Base-by-base conservation (phyloP, 2,329 filamentous ascomycete species). In the Verticillium zaregamsianum region DNA sequence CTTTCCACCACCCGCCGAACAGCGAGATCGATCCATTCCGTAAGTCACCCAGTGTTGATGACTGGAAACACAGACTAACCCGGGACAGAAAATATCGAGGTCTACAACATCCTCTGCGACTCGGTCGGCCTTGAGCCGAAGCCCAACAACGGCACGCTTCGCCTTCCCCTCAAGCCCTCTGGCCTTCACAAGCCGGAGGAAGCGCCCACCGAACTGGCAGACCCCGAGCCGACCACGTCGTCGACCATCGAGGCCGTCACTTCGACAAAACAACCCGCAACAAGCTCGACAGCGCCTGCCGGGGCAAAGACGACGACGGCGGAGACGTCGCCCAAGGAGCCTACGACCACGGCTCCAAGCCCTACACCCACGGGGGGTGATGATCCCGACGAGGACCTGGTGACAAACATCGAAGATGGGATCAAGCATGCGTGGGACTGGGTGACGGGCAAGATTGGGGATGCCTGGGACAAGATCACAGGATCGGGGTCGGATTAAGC, bases 81-180 rank as follows among this genome's bases (percentile, higher is more conserved):
- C 12, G 3, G 6, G 5, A 28, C 68, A 94, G 91, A 97, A 85
- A 98, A 98, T 66, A 93, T 87, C 63, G 91, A 97, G 70, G 90
- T 98, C 9, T 98, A 98, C 77, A 97, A 97, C 70, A 91, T 98
- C 65, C 77, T 98, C 55, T 97, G 94, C 73, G 93, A 97, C 75
- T 93, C 91, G 0, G 77, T 98, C 31, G 88, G 89, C 14, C 79
- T 98, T 62, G 74, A 72, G 3, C 91, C 93, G 0, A 82, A 82
- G 60, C 86, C 91, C 1, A 97, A 97, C 73, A 98, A 98, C 71
- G 94, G 94, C 58, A 97, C 93, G 0, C 77, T 97, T 6, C 82
- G 88, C 12, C 81, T 94, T 14, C 91, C 91, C 0, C 76, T 94
- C 28, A 82, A 81, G 62, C 80, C 88, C 0, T 71, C 86, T 14